phyloP scores from a whole-genome alignment of 23 red algal genomes.

The Cyanidium caldarium region DNA sequence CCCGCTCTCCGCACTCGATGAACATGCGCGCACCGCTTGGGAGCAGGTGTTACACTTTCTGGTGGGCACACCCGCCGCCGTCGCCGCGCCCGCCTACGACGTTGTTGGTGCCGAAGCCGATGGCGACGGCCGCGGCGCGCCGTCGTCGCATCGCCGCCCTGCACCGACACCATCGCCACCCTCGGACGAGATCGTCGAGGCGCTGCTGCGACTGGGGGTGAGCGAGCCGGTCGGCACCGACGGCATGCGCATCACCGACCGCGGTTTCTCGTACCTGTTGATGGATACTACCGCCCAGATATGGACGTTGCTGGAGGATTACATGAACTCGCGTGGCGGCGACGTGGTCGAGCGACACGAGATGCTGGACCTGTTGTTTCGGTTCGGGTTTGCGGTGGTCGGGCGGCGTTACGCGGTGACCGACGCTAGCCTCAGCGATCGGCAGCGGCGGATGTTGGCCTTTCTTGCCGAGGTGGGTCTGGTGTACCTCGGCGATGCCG shows the following conservation, averaged over 20 bases:
- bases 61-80: conserved; percentile 30
- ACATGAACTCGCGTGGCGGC: conserved; percentile 14
- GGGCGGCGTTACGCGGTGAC: background rate
- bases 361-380: background rate
- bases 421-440: background rate
- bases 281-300: conserved; percentile 62
- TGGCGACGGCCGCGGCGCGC: background rate
- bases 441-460: background rate
- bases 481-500: conserved; percentile 12
- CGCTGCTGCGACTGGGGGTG: conserved; percentile 31
- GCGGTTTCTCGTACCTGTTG: conserved; percentile 78
- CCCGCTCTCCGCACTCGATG: too few species aligned
- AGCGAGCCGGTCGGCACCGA: conserved; percentile 35
- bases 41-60: conserved; percentile 75
- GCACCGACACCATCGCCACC: background rate
- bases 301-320: conserved; percentile 43
- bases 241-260: conserved; percentile 60
- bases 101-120: too few species aligned
- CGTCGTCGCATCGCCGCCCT: background rate
- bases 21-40: background rate
- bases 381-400: background rate
- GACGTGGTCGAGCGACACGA: background rate
- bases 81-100: too few species aligned
- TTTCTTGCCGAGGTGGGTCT: conserved; percentile 36
- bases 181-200: conserved; percentile 31